Evolutionary conservation across 2,329 filamentous ascomycete genomes (phyloP).

Genomic region (Metarhizium anisopliae): DNA sequence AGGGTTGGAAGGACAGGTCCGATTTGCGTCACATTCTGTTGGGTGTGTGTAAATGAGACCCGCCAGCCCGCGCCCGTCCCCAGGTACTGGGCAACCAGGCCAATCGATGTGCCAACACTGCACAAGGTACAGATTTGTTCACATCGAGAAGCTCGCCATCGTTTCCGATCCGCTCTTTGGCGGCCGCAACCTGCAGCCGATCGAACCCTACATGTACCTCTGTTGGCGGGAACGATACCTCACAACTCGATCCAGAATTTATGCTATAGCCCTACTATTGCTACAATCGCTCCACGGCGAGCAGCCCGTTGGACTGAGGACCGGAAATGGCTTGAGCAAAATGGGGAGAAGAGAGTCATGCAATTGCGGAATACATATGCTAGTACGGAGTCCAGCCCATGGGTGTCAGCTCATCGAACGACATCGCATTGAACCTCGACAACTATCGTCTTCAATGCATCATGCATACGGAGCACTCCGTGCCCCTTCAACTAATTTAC

Average conservation of each 20-base stretch:
- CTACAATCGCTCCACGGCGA: neutral
- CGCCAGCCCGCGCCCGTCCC: no score
- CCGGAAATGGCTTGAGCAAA: no score
- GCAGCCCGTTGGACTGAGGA: neutral
- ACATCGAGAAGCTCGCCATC: neutral
- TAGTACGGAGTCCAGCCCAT: neutral
- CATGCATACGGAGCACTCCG: neutral
- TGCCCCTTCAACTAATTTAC: no score
- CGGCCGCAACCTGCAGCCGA: neutral
- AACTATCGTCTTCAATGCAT: neutral
- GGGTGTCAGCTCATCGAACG: neutral
- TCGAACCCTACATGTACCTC: neutral
- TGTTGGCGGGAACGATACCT: neutral
- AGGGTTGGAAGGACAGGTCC: no score
- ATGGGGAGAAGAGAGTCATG: neutral
- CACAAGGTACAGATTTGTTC: neutral
- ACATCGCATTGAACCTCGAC: neutral
- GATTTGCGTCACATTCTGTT: neutral
- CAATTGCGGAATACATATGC: neutral
- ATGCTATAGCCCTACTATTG: neutral
- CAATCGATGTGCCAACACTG: neutral
- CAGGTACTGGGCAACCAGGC: no score
- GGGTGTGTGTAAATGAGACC: neutral
- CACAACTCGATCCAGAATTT: neutral
- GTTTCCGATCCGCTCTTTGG: neutral